Conservation (phyloP, 352 stramenopile genomes). For the Stephanocyclus meneghinianus region DNA sequence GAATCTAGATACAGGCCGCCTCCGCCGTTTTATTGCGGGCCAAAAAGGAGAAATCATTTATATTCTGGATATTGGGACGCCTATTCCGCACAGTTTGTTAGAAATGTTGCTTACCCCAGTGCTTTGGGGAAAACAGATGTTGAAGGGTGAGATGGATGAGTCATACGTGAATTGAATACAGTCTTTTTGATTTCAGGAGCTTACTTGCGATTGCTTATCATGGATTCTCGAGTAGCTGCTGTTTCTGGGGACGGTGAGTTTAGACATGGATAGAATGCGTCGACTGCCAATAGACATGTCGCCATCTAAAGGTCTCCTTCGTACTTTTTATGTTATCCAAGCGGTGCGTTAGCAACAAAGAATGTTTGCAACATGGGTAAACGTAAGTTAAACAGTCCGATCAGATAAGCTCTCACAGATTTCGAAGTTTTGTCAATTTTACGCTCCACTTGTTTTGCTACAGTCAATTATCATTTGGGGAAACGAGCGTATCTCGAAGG, state of each 20-base stretch:
- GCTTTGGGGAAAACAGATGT: slow-evolving; percentile 31
- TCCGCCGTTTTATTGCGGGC: slow-evolving; percentile 32
- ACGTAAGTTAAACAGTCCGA: not conserved
- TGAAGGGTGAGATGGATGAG: slow-evolving; percentile 27
- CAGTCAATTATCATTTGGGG: slow-evolving; percentile 46
- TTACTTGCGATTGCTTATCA: not conserved
- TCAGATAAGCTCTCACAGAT: not conserved
- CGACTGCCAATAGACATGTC: not conserved
- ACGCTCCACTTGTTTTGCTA: not conserved
- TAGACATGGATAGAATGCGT: not conserved
- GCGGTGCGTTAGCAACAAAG: slow-evolving; percentile 16
- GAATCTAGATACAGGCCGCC: slow-evolving; percentile 1
- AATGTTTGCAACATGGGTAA: slow-evolving; percentile 37
- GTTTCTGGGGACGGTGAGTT: slow-evolving; percentile 37
- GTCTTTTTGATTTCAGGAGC: not conserved
- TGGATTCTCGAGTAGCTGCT: slow-evolving; percentile 12
- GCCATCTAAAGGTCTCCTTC: slow-evolving; percentile 5
- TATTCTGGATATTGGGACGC: slow-evolving; percentile 46
- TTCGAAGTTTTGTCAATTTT: not conserved
- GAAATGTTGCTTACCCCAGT: slow-evolving; percentile 28
- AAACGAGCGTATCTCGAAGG: slow-evolving; percentile 24
- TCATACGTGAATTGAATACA: not conserved
- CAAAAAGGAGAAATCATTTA: slow-evolving; percentile 7
- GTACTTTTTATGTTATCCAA: not conserved
- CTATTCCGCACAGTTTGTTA: slow-evolving; percentile 24